Evolutionary conservation across 768 basidiomycete genomes (phyloP).

Genomic region (Russula sp.): DNA sequence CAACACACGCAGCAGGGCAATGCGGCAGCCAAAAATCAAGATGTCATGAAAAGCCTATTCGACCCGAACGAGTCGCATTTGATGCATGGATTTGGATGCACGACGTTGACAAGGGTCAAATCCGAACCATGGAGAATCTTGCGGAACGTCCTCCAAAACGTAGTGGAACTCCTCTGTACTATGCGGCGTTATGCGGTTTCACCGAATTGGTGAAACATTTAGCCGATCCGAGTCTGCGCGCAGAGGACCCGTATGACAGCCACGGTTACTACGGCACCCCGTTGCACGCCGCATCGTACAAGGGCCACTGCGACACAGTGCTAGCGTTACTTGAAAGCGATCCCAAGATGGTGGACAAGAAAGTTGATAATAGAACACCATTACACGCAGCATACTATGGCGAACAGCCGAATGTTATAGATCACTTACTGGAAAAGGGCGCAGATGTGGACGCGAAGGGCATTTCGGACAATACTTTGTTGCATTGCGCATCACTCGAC

Average conservation of each 20-base stretch:
- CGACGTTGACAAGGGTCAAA: neutral
- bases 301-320: neutral
- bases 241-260: neutral
- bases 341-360: neutral
- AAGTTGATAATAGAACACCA: neutral
- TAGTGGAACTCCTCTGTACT: neutral
- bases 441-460: neutral
- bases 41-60: neutral
- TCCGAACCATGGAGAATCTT: neutral
- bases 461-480: neutral
- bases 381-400: neutral
- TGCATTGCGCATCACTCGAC: neutral
- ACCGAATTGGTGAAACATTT: neutral
- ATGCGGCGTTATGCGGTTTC: constrained; percentile 1
- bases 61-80: neutral
- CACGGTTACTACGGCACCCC: neutral
- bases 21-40: neutral
- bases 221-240: neutral
- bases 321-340: neutral
- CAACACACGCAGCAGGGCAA: neutral
- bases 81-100: constrained; percentile 1
- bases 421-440: neutral
- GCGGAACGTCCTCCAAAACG: neutral
- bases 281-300: constrained; percentile 4
- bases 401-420: neutral